Base-by-base conservation (phyloP, 208 protist species). In the Crithidia mellificae region DNA sequence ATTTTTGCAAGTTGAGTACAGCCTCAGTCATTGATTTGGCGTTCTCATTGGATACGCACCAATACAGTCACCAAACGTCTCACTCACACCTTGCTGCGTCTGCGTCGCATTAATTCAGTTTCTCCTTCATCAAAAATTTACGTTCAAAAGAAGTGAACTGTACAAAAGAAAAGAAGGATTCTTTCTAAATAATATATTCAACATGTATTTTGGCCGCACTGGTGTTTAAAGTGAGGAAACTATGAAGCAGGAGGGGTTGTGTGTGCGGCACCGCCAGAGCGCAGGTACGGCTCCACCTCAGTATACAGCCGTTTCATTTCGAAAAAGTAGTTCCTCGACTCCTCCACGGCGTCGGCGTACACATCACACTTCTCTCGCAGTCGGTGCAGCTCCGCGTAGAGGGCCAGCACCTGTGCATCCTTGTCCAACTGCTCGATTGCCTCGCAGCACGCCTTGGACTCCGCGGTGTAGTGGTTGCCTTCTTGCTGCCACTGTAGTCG, bases 341-440 rank as follows among this genome's bases (percentile, higher is more conserved):
- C 85, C 75, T 91, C 88, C 22, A 91, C 62, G 17, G 88, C 83
- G 12, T 86, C 80, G 12, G 83, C 84, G 63, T 94, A 94, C 1
- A 85, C 30, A 36, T 80, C 72, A 47, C 85, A 94, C 58, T 83
- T 82, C 43, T 75, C 74, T 0, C 83, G 62, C 9, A 87, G 68
- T 30, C 66, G 79, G 6, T 72, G 67, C n/a, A 94, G 81, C 64
- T 91, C 84, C 17, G 89, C 77, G 66, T 88, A 66, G 2, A 91
- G 62, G 2, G 52, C 73, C 15, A 90, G 55, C 51, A 90, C 77
- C 46, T 68, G 56, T 7, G 78, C 76, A 6, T 78, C 22, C n/a
- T 44, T 44, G n/a, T 87, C 74, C 6, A 77, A 51, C 20, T 38
- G 75, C 50, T 79, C 72, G 17, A 79, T 56, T n/a, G 72, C 43